A percentile compares a stretch with the other conserved stretches of the same genome.
These are phyloP conservation scores for Encephalitozoon intestinalis DNA, from an alignment of 371 early-diverging fungal genomes.

Conservation along the genomic window DNA sequence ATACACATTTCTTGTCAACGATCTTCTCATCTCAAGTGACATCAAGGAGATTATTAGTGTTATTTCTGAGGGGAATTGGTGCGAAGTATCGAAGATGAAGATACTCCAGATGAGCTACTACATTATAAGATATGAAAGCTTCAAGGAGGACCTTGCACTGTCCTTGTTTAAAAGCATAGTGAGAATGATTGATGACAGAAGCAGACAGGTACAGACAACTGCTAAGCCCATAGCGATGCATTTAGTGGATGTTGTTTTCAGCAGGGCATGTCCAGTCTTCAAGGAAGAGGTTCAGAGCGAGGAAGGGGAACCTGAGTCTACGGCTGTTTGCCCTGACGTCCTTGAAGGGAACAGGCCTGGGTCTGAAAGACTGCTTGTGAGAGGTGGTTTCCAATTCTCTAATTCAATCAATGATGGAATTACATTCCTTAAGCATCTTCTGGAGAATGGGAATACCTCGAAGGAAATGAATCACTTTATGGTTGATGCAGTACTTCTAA, in stretches of 20 bases:
- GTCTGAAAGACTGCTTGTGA: neutral
- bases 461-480: neutral
- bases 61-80: constrained; percentile 1
- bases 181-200: neutral
- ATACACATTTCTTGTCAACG: neutral
- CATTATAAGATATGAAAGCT: neutral
- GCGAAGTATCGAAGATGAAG: constrained; percentile 18
- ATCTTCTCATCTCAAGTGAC: neutral
- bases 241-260: neutral
- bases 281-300: neutral
- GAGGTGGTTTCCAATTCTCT: no score
- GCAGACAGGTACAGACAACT: neutral
- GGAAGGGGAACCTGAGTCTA: neutral
- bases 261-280: neutral
- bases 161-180: neutral
- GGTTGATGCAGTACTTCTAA: neutral
- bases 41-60: neutral
- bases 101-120: constrained; percentile 16
- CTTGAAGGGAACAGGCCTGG: neutral
- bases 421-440: neutral
- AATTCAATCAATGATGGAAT: neutral
- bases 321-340: neutral
- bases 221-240: constrained; percentile 12
- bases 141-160: constrained; percentile 2
- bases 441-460: neutral